Conservation (phyloP, 805 yeast species). For the Yarrowia sp. region DNA sequence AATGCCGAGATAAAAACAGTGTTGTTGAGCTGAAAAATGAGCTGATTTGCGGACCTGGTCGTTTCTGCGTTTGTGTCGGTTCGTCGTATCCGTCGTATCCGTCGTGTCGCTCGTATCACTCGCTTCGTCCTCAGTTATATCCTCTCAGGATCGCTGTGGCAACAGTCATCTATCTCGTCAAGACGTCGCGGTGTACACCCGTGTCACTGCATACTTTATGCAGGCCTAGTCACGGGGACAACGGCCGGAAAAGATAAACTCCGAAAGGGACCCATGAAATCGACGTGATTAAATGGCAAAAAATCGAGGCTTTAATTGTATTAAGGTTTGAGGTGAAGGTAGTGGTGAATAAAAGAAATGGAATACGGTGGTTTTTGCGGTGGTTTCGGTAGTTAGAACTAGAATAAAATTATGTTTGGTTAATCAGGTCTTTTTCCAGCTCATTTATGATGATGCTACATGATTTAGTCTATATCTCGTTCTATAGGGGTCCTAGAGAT, state of each 20-base stretch:
- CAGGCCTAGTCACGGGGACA: slow-evolving; percentile 10
- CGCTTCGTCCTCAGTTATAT: too few relatives aligned
- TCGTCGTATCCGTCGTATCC: neutral
- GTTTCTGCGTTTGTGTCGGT: neutral
- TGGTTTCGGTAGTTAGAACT: too few relatives aligned
- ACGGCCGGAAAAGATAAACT: slow-evolving; percentile 27
- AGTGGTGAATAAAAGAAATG: too few relatives aligned
- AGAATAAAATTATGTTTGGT: too few relatives aligned
- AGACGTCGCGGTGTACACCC: neutral
- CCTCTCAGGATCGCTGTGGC: neutral
- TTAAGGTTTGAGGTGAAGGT: neutral
- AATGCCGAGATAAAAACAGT: too few relatives aligned
- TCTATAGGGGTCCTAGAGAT: neutral
- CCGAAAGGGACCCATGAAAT: slow-evolving; percentile 29
- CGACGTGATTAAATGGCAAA: neutral
- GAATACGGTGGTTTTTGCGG: too few relatives aligned
- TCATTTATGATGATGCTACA: too few relatives aligned
- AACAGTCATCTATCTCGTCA: neutral
- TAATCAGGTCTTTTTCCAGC: too few relatives aligned
- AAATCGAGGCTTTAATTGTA: neutral
- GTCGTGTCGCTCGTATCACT: neutral
- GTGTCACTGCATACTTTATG: neutral
- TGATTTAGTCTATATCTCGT: neutral
- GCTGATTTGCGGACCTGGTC: too few relatives aligned
- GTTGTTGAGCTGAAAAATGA: too few relatives aligned